Evolutionary conservation across 2,329 filamentous ascomycete genomes (phyloP).

Genomic region (Madurella fahalii): DNA sequence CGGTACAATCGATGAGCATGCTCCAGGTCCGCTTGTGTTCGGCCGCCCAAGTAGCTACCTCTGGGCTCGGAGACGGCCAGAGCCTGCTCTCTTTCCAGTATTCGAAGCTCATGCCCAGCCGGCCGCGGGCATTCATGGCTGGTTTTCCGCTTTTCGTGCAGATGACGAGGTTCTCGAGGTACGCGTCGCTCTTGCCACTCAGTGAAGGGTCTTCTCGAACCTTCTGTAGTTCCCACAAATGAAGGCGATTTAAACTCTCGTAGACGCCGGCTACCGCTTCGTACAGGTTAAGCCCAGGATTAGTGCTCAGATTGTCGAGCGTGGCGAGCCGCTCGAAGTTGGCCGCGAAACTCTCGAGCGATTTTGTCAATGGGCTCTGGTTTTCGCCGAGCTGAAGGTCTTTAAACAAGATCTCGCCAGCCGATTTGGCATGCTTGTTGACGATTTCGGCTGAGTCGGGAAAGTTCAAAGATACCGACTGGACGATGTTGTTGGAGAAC

Average conservation of each 20-base stretch:
- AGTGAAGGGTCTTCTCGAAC: constrained; percentile 47
- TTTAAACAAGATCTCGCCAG: constrained; percentile 60
- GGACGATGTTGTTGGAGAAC: constrained; percentile 58
- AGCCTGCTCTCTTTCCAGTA: constrained; percentile 69
- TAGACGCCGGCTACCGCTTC: constrained; percentile 73
- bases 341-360: constrained; percentile 63
- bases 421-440: constrained; percentile 56
- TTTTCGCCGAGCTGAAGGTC: constrained; percentile 58
- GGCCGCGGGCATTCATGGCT: constrained; percentile 62
- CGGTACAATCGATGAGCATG: constrained; percentile 61
- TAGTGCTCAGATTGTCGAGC: constrained; percentile 67
- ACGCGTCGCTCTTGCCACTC: constrained; percentile 44
- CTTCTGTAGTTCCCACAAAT: constrained; percentile 63
- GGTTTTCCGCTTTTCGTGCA: constrained; percentile 68
- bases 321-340: constrained; percentile 67
- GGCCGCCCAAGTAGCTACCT: constrained; percentile 36
- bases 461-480: constrained; percentile 60
- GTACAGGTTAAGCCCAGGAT: constrained; percentile 68
- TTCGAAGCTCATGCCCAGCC: constrained; percentile 66
- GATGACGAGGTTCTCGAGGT: constrained; percentile 55
- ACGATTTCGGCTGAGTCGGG: constrained; percentile 56
- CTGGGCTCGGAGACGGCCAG: constrained; percentile 36
- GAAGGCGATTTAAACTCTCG: constrained; percentile 64
- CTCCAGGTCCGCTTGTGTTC: constrained; percentile 56
- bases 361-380: constrained; percentile 65